A percentile compares a stretch with the other conserved stretches of the same genome.
Conservation (phyloP, 1,284 basidiomycete genomes). For the Meira miltonrushii region DNA sequence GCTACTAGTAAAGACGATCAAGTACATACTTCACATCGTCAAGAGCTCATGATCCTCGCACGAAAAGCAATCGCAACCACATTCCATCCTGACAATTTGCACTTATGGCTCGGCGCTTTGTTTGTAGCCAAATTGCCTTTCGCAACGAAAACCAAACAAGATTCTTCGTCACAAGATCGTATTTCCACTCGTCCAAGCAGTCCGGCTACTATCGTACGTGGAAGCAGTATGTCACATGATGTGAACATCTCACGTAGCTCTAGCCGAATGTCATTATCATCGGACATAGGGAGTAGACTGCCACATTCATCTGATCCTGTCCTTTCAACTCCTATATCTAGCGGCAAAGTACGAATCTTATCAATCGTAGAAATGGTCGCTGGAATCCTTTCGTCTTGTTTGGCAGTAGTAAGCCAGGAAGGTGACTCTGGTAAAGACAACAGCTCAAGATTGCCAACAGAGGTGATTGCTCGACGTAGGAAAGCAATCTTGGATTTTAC, state of each 20-base stretch:
- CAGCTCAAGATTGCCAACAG: conserved; percentile 12
- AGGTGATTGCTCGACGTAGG: conserved; percentile 24
- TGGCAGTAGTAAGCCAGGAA: conserved; percentile 9
- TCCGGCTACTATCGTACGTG: background rate
- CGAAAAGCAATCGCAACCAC: conserved; percentile 9
- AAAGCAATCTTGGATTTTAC: conserved; percentile 18
- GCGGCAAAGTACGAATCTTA: conserved; percentile 20
- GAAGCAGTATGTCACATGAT: background rate
- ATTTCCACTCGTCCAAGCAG: background rate
- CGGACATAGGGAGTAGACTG: background rate
- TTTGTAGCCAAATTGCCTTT: conserved; percentile 20
- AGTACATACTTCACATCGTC: background rate
- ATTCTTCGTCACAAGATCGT: background rate
- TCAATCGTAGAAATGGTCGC: conserved; percentile 49
- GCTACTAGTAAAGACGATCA: conserved; percentile 3
- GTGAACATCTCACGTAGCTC: background rate
- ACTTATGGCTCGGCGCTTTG: conserved; percentile 27
- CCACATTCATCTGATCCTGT: background rate
- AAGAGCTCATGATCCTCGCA: conserved; percentile 15
- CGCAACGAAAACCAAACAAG: background rate
- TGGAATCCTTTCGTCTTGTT: conserved; percentile 30
- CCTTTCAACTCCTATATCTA: background rate
- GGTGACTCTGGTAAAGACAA: background rate
- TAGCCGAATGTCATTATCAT: conserved; percentile 1
- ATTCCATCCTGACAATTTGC: conserved; percentile 21